Evolutionary conservation across 169 alveolate species (phyloP), one percentile per base, ranked within the genome.

Genomic region (Cryptosporidium andersoni): DNA sequence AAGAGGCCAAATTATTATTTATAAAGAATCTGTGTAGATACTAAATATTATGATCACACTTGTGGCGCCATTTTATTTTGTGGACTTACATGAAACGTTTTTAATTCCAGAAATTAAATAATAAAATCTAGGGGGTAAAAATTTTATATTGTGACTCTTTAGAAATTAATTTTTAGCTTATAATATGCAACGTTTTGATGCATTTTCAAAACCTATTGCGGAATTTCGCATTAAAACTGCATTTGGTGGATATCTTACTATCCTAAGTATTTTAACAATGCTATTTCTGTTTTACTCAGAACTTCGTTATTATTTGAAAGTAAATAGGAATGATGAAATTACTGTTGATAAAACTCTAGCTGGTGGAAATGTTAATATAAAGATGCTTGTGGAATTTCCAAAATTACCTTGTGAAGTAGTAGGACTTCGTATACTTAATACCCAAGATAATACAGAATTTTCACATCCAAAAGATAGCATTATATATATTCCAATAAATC

Each of bases 201-300:
- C 85, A 56, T 74, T 74, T 60, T 74, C 85, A 43, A 74, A 74
- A 43, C 85, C 85, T 25, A 55, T 74, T 47, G 51, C 85, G 8
- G 85, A 74, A 14, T 74, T 74, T 42, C 85, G 85, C 37, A 62
- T 74, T 3, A 74, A 74, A 74, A 74, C 85, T 4, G 85, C 85
- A 74, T 74, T 74, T 74, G 85, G 85, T 7, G 85, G 85, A 14
- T 74, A 74, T 37, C 34, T 74, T 16, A 74, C 85, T 25, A 60
- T 74, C 16, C 60, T 74, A 55, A 74, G 85, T 42, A 74, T 62
- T 3, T 36, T 74, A 14, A 58, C 58, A 25, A 74, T 74, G 63
- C 47, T 74, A 8, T 43, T 60, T 42, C 49, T 74, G 42, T 74
- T 74, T 74, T 74, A 74, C 48, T 74, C 85, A 34, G 85, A 74